Evolutionary conservation across 768 basidiomycete genomes (phyloP), one percentile per base, ranked within the genome.

Genomic region (Pisolithus orientalis): DNA sequence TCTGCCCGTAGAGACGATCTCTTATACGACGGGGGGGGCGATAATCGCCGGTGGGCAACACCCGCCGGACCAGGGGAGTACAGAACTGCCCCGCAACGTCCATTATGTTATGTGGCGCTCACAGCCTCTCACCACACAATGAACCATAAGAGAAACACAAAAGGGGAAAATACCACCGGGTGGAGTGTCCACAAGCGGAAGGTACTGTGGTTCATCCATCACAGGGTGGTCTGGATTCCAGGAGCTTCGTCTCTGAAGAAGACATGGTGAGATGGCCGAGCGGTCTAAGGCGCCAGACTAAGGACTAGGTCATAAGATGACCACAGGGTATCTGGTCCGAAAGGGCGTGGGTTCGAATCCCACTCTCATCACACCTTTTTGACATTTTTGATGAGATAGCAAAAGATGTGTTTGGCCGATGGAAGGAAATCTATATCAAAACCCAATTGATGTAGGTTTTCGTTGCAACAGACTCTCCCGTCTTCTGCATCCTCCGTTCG

Each of bases 241-340:
- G 8, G 38, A 1, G 1, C 6, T 21, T 4, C 11, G 3, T 10
- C 21, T n/a, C 3, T 8, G 2, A 9, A 24, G 39, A 7, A 1
- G n/a, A 10, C 28, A 45, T 6, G 46, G 46, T 44, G 80, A 84
- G 82, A 85, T 87, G 84, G 84, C 85, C 84, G 85, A 87, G 84
- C 83, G 84, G 84, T 86, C 84, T 83, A 85, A 86, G 85, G 85
- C 84, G 85, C 83, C 82, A 87, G 84, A 86, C 82, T 83, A 84
- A 82, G 48, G 48, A 39, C 48, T 13, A 40, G 39, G 48, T 49
- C 48, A 40, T 49, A 27, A 6, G 48, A 49, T 40, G 48, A 49
- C 48, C 32, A 28, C 13, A 38, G 37, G 48, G 37, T 57, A 67
- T 67, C 66, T 67, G 66, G 66, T 69, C 65, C 67, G 66, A 67